These are phyloP conservation scores for Linanthus parryae DNA, from an alignment of 148 eudicot species.

Conservation along the genomic window DNA sequence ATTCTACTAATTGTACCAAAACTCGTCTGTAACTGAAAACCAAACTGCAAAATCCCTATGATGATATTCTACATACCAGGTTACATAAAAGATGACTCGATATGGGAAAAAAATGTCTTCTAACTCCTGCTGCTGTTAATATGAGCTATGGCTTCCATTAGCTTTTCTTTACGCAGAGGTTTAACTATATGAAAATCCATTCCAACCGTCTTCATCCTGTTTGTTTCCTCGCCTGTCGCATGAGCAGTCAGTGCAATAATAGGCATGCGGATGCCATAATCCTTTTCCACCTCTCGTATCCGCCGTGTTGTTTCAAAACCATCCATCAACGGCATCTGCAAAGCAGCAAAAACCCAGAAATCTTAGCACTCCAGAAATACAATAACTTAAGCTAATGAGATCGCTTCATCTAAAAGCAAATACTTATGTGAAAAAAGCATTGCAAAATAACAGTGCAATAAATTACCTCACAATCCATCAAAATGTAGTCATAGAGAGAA, in stretches of 20 bases:
- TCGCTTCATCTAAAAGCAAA: too few species aligned
- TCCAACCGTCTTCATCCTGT: conserved; percentile 40
- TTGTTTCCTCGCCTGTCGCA: conserved; percentile 32
- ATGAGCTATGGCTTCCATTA: conserved; percentile 25
- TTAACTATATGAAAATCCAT: conserved; percentile 55
- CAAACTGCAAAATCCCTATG: too few species aligned
- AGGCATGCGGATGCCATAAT: conserved; percentile 44
- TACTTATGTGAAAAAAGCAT: too few species aligned
- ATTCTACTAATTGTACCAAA: too few species aligned
- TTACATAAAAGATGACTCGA: not conserved
- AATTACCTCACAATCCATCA: conserved; percentile 78
- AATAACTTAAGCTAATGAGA: not conserved
- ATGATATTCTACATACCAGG: too few species aligned
- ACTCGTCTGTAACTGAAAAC: too few species aligned
- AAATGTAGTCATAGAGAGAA: conserved; percentile 59
- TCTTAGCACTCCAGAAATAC: not conserved
- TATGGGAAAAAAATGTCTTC: not conserved
- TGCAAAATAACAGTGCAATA: not conserved
- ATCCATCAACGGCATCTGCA: conserved; percentile 72
- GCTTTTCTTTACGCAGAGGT: conserved; percentile 38
- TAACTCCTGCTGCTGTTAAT: conserved; percentile 1
- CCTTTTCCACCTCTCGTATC: conserved; percentile 52
- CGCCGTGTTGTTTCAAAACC: conserved; percentile 59
- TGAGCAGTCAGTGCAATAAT: conserved; percentile 74
- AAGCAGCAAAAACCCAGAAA: not conserved